Evolutionary conservation across 1,284 basidiomycete species (phyloP).

Genomic region (Schizophyllum commune): DNA sequence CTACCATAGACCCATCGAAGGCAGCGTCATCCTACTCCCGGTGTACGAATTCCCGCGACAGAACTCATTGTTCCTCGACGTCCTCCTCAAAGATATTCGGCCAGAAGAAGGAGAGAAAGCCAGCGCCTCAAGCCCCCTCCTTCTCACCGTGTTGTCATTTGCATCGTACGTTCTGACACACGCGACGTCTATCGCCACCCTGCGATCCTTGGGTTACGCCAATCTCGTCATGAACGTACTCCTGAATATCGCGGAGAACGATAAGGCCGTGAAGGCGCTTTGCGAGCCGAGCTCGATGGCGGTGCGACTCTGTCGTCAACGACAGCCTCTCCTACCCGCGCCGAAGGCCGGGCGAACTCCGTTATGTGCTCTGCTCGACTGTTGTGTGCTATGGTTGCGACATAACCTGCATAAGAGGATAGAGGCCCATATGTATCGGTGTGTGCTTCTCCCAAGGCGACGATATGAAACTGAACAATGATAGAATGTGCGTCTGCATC

Average conservation of each 20-base stretch:
- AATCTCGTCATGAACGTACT: conserved; percentile 46
- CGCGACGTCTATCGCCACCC: conserved; percentile 47
- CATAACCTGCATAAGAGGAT: conserved; percentile 59
- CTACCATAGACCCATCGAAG: conserved; percentile 47
- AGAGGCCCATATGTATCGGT: conserved; percentile 50
- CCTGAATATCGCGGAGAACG: conserved; percentile 41
- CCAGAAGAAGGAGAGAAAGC: conserved; percentile 15
- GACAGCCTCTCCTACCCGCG: conserved; percentile 41
- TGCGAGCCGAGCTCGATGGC: conserved; percentile 27
- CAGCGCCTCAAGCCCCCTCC: conserved; percentile 22
- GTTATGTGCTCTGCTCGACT: conserved; percentile 52
- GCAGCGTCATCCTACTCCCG: conserved; percentile 47
- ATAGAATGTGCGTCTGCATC: too few species aligned
- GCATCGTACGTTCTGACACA: conserved; percentile 59
- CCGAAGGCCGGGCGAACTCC: conserved; percentile 31
- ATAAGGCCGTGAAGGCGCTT: conserved; percentile 36
- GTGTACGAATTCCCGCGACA: conserved; percentile 49
- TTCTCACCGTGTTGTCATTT: conserved; percentile 41
- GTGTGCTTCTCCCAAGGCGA: conserved; percentile 16
- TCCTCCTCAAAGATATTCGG: conserved; percentile 26
- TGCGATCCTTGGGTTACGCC: conserved; percentile 53
- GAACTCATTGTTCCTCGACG: conserved; percentile 38
- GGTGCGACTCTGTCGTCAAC: conserved; percentile 56
- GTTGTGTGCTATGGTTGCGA: conserved; percentile 58
- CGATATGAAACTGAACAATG: too few species aligned